phyloP scores from a whole-genome alignment of 176 grass and related monocot species.

The Avena atlantica region DNA sequence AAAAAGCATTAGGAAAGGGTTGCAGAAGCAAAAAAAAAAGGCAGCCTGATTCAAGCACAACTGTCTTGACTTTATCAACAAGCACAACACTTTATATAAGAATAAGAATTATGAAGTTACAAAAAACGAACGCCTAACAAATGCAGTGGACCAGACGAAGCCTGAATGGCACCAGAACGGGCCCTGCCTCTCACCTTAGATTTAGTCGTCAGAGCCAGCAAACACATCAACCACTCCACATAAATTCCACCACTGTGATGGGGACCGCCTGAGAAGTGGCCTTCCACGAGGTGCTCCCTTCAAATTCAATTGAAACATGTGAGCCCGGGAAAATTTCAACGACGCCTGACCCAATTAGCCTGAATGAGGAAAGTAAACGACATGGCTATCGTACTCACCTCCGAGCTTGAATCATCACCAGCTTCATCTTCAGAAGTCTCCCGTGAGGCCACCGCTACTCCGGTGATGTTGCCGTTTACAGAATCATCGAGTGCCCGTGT shows the following conservation, averaged over 20 bases:
- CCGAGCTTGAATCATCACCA: background rate
- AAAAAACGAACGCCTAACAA: background rate
- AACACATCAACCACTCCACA: conserved; percentile 56
- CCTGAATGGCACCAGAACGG: background rate
- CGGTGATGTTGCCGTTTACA: background rate
- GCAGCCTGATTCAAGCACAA: conserved; percentile 10
- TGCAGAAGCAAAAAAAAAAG: background rate
- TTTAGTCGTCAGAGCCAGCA: conserved; percentile 41
- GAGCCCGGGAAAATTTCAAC: background rate
- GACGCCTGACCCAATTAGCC: background rate
- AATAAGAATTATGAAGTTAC: background rate
- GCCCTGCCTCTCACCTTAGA: conserved; percentile 32
- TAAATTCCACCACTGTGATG: conserved; percentile 55
- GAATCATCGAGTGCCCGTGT: background rate
- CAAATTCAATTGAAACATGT: conserved; percentile 30
- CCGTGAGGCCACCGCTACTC: background rate
- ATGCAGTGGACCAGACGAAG: background rate
- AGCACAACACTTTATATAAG: background rate
- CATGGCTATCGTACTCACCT: conserved; percentile 19
- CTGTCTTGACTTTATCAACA: conserved; percentile 26
- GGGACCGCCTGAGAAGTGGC: conserved; percentile 38
- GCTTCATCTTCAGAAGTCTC: background rate
- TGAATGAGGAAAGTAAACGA: background rate
- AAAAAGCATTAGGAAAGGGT: background rate
- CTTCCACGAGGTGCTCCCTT: conserved; percentile 23